Base-by-base conservation (phyloP, 1,139 yeast species). In the Kodamaea anthophila region DNA sequence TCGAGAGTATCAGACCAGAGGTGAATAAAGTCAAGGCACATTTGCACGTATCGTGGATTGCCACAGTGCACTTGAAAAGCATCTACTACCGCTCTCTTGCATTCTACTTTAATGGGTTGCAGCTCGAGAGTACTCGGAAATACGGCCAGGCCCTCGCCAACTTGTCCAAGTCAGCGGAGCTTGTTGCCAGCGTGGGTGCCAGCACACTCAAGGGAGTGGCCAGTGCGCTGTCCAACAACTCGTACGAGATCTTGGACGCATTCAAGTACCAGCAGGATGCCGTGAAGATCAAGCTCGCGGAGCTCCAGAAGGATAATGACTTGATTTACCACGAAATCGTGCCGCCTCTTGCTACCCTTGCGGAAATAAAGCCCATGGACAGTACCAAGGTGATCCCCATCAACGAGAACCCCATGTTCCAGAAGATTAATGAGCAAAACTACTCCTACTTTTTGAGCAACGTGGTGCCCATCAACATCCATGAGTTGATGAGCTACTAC, bases 381-480 rank as follows among this genome's bases (percentile, higher is more conserved):
- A 85, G 91, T 18, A 79, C 84, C 2, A 84, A 83, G 46, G 63
- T 79, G 0, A 66, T 76, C 3, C 69, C 78, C 5, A 62, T 85
- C 45, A 55, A 49, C 33, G 49, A 60, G 18, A 62, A 58, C 26
- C 39, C 48, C 5, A 25, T 48, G 5, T 62, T 65, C 39, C 53
- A 55, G 29, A 60, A 58, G 36, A 49, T 62, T n/a, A 75, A 73
- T 35, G 77, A 74, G 18, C 73, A 74, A 35, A 76, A 75, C 39
- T 68, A 75, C 26, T 58, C 63, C 15, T 65, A 66, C 31, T 66
- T 91, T 29, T 85, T 82, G 53, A 80, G 70, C 33, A 82, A 80
- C 40, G 84, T 91, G 15, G 79, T 91, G 6, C 97, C 98, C 2
- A 65, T 87, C 45, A 74, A 79, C 26, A 85, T 88, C 20, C 95